Evolutionary conservation across 176 grass and related monocot genomes (phyloP), one percentile per base, ranked within the genome.

Genomic region (Eleusine coracana): DNA sequence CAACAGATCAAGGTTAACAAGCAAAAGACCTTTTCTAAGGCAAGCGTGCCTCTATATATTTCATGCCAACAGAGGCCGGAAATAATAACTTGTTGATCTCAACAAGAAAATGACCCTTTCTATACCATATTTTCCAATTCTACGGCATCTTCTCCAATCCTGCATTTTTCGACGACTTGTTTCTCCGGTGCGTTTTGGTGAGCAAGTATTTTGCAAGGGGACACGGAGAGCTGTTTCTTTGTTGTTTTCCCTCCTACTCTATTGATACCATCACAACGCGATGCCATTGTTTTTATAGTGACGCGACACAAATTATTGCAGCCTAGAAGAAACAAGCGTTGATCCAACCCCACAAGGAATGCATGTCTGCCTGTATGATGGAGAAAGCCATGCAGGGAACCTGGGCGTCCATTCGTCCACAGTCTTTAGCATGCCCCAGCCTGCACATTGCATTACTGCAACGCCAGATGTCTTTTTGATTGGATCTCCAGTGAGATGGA

Each of bases 301-400:
- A 4, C 5, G 15, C 16, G 61, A 67, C 40, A 56, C 81, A 84
- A 42, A 80, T 81, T 72, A 81, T 87, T 91, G 71, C 64, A 77
- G 68, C 55, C 55, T 18, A 59, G 82, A 84, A 75, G 80, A 68
- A 82, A 63, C 63, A 59, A 50, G 45, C 21, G 59, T 51, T 68
- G 75, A 84, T 68, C 49, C 69, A 70, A 68, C 46, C 78, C 66
- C 66, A 86, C 67, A 86, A 78, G 88, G 36, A 86, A 91, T 29
- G 29, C 76, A 80, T 71, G 89, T 72, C 76, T 75, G 72, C 64
- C 70, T 78, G 75, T 20, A 87, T 80, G 46, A 91, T 77, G 71
- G 67, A 81, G 55, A 62, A 62, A 41, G 65, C 20, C 58, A 58
- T 29, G 70, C 75, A 66, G 75, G 39, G 61, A 68, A 68, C 50